These are phyloP conservation scores for Taphrina communis DNA, from an alignment of 1,139 yeast species.

Conservation along the genomic window DNA sequence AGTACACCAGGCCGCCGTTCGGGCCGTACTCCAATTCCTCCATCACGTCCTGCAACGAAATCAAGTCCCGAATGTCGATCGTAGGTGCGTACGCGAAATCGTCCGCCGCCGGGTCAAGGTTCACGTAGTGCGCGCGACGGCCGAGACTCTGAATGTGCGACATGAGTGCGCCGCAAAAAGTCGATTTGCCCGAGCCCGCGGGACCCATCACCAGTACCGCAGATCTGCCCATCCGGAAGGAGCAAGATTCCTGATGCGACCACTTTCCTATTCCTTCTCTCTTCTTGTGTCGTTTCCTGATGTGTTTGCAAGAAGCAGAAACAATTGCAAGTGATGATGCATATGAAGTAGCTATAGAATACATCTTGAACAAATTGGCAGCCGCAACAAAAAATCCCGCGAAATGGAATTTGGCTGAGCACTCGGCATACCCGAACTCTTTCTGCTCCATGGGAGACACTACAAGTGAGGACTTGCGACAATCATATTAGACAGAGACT, in stretches of 20 bases:
- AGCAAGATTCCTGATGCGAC: too few relatives aligned
- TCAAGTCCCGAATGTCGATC: conserved; percentile 85
- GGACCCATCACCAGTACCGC: conserved; percentile 97
- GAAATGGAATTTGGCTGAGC: conserved; percentile 1
- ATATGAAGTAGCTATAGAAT: background rate
- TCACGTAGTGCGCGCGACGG: conserved; percentile 90
- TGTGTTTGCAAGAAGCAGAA: too few relatives aligned
- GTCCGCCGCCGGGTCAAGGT: conserved; percentile 97
- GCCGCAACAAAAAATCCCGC: background rate
- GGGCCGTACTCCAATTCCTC: conserved; percentile 83
- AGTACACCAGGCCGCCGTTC: conserved; percentile 91
- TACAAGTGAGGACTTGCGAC: background rate
- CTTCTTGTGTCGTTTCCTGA: too few relatives aligned
- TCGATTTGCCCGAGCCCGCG: conserved; percentile 94
- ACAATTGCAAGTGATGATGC: background rate
- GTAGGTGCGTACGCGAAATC: conserved; percentile 90
- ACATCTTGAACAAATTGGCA: background rate
- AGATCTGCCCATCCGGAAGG: conserved; percentile 75
- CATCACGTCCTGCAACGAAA: conserved; percentile 90
- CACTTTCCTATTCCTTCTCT: too few relatives aligned
- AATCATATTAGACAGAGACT: too few relatives aligned
- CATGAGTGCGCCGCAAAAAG: conserved; percentile 87
- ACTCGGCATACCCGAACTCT: conserved; percentile 4
- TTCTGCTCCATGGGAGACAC: background rate
- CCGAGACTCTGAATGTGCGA: conserved; percentile 89